Conservation (phyloP, 2,329 filamentous ascomycete genomes). For the Colletotrichum lindemuthianum region DNA sequence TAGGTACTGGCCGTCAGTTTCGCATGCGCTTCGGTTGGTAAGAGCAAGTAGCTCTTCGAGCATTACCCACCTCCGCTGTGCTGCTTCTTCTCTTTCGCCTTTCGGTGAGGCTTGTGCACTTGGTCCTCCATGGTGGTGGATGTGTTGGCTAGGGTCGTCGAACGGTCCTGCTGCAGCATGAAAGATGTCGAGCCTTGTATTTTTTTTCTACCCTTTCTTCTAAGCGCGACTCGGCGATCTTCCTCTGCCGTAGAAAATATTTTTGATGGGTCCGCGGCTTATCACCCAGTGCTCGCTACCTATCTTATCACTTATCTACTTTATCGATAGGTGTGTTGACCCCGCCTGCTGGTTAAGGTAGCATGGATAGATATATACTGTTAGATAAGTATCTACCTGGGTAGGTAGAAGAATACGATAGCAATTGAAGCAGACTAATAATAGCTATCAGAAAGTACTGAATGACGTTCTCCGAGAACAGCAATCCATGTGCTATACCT, state of each 20-base stretch:
- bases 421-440: background rate
- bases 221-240: slow-evolving; percentile 26
- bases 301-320: slow-evolving; percentile 25
- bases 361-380: background rate
- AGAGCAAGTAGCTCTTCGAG: background rate
- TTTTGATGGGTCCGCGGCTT: slow-evolving; percentile 21
- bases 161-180: slow-evolving; percentile 16
- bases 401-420: background rate
- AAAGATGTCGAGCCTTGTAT: slow-evolving; percentile 4
- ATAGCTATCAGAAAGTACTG: no score
- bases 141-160: background rate
- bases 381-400: background rate
- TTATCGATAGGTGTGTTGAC: slow-evolving; percentile 10
- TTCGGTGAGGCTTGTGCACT: slow-evolving; percentile 84
- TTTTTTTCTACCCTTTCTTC: slow-evolving; percentile 17
- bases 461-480: no score
- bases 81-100: slow-evolving; percentile 87
- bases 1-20: slow-evolving; percentile 42
- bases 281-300: no score
- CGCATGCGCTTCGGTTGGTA: slow-evolving; percentile 37
- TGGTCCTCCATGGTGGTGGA: slow-evolving; percentile 78
- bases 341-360: no score
- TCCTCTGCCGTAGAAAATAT: slow-evolving; percentile 18
- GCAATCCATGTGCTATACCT: no score
- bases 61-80: slow-evolving; percentile 64